Conservation (phyloP, 768 basidiomycete species). For the Serendipita indica region DNA sequence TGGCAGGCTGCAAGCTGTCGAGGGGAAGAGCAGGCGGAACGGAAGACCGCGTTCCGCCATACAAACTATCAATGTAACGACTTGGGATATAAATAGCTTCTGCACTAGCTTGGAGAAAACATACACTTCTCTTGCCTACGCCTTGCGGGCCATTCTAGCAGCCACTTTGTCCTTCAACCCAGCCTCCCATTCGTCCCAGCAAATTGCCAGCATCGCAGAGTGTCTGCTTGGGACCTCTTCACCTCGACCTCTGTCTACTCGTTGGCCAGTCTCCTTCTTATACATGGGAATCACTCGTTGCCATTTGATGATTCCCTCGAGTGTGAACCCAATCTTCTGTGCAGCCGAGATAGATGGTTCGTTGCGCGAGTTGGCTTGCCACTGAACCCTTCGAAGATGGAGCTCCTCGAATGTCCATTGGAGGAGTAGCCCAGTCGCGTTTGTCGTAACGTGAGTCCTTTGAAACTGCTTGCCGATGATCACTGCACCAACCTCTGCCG, state of each 20-base stretch:
- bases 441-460: constrained; percentile 45
- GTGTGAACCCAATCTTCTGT: constrained; percentile 42
- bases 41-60: too few relatives aligned
- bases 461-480: constrained; percentile 44
- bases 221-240: constrained; percentile 25
- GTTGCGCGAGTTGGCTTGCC: constrained; percentile 41
- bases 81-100: too few relatives aligned
- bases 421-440: constrained; percentile 30
- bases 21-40: too few relatives aligned
- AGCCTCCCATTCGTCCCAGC: constrained; percentile 48
- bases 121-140: too few relatives aligned
- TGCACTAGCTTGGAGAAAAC: too few relatives aligned
- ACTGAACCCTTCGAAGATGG: constrained; percentile 46
- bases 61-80: too few relatives aligned
- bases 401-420: constrained; percentile 29
- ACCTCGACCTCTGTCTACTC: constrained; percentile 19
- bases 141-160: constrained; percentile 12
- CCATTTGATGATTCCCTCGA: constrained; percentile 43
- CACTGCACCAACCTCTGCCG: constrained; percentile 40
- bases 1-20: too few relatives aligned
- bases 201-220: constrained; percentile 34
- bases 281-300: constrained; percentile 31
- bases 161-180: constrained; percentile 25
- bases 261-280: constrained; percentile 22
- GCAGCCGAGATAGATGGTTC: constrained; percentile 34